These are phyloP conservation scores for Tricholoma saponaceum DNA, from an alignment of 768 basidiomycete species.

Conservation along the genomic window DNA sequence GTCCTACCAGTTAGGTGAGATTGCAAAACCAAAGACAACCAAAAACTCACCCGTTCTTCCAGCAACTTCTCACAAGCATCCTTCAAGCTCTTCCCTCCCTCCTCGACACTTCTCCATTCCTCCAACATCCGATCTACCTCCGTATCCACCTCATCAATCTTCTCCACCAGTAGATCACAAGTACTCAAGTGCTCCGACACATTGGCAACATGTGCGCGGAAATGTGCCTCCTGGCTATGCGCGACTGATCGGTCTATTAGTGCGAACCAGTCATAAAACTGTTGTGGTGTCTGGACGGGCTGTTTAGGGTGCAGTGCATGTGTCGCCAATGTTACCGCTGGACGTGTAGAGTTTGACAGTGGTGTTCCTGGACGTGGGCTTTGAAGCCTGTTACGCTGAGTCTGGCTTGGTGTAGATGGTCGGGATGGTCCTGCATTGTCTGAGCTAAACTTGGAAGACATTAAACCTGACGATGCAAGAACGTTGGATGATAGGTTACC, in stretches of 20 bases:
- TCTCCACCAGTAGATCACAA: constrained; percentile 70
- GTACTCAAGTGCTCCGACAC: constrained; percentile 73
- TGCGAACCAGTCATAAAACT: constrained; percentile 96
- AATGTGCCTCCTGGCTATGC: constrained; percentile 91
- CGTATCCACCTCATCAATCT: constrained; percentile 67
- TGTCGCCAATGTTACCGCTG: constrained; percentile 7
- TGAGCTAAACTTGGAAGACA: constrained; percentile 24
- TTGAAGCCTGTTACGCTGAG: constrained; percentile 25
- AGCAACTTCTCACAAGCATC: constrained; percentile 87
- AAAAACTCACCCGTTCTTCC: constrained; percentile 73
- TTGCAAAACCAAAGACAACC: background rate
- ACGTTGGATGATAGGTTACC: constrained; percentile 11
- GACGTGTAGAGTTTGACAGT: constrained; percentile 14
- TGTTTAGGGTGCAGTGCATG: constrained; percentile 71
- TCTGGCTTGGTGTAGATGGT: constrained; percentile 36
- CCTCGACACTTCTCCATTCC: constrained; percentile 85
- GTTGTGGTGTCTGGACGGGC: constrained; percentile 86
- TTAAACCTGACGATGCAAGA: constrained; percentile 4
- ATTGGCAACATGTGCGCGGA: constrained; percentile 76
- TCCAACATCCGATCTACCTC: constrained; percentile 81
- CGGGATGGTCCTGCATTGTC: constrained; percentile 27
- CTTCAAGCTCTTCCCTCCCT: constrained; percentile 87
- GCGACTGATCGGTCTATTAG: constrained; percentile 86
- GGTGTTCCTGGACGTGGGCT: constrained; percentile 40
- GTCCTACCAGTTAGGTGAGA: background rate